Evolutionary conservation across 1,284 basidiomycete genomes (phyloP), one percentile per base, ranked within the genome.

Genomic region (Cystobasidiaceae sp.): DNA sequence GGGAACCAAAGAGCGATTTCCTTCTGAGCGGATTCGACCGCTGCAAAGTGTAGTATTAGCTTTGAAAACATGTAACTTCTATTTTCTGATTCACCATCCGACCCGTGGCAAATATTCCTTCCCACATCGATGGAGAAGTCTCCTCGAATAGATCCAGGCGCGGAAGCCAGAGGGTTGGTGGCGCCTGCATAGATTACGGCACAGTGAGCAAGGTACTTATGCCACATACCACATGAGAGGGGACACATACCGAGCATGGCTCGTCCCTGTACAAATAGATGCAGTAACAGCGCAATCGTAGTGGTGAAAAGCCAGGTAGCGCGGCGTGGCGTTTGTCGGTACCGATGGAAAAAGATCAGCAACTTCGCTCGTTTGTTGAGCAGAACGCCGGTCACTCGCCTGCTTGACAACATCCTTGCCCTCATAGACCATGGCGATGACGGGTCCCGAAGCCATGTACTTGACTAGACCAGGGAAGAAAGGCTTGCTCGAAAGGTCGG

Each of bases 391-490:
- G 2, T 23, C 50, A 28, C 11, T 43, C 72, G 73, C 73, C 51
- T 72, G 73, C 84, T 94, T 94, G 82, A 96, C 92, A 72, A 90
- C 91, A 77, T 96, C 73, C 75, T 93, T 86, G 74, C 94, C 94
- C 81, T 97, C 84, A 85, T 92, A 97, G 75, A 94, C 94, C 86
- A 97, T 96, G 75, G 84, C 90, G 75, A 96, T 87, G 73, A 99
- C 94, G 73, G 94, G 94, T 70, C 94, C 94, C 27, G 69, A 72
- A 45, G 73, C 70, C 79, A 79, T 80, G 84, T 96, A 96, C 77
- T 86, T 86, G 83, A 94, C 87, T 74, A 97, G 80, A 71, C 87
- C 86, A 71, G 89, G 87, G 86, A 96, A 97, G 86, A 97, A 97
- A 63, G 84, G 75, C 84, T 93, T 94, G 74, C 82, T 85, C 77